These are phyloP conservation scores for Plasmodium berghei DNA, from an alignment of 169 alveolate genomes.

Conservation along the genomic window DNA sequence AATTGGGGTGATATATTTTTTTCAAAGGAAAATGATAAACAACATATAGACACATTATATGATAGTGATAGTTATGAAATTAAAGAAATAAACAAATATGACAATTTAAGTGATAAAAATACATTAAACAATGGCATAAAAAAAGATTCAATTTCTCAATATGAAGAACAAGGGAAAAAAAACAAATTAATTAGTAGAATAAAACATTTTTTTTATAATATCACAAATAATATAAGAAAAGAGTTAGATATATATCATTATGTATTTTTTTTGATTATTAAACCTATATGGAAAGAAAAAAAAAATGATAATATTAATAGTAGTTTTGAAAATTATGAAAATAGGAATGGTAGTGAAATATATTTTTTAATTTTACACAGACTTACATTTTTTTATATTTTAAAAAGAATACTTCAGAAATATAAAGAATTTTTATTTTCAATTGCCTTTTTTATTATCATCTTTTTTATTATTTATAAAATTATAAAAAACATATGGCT, in stretches of 20 bases:
- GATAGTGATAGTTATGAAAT: background rate
- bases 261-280: conserved; percentile 36
- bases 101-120: background rate
- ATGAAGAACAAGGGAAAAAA: background rate
- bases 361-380: conserved; percentile 66
- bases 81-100: background rate
- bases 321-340: conserved; percentile 50
- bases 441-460: conserved; percentile 15
- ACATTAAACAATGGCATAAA: background rate
- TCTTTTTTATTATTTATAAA: conserved; percentile 44
- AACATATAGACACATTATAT: background rate
- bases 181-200: too few relatives aligned
- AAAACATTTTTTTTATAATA: conserved; percentile 18
- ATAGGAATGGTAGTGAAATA: conserved; percentile 58
- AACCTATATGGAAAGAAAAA: conserved; percentile 61
- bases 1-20: background rate
- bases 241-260: conserved; percentile 41
- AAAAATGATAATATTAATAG: conserved; percentile 30
- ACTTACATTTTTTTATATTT: conserved; percentile 47
- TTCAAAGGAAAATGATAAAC: background rate
- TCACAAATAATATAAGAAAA: conserved; percentile 24
- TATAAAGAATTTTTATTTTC: conserved; percentile 51
- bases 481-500: conserved; percentile 55
- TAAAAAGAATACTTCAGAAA: conserved; percentile 29
- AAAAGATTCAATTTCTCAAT: background rate